Evolutionary conservation across 345 rosid species (phyloP), one percentile per base, ranked within the genome.

Genomic region (Boechera retrofracta): DNA sequence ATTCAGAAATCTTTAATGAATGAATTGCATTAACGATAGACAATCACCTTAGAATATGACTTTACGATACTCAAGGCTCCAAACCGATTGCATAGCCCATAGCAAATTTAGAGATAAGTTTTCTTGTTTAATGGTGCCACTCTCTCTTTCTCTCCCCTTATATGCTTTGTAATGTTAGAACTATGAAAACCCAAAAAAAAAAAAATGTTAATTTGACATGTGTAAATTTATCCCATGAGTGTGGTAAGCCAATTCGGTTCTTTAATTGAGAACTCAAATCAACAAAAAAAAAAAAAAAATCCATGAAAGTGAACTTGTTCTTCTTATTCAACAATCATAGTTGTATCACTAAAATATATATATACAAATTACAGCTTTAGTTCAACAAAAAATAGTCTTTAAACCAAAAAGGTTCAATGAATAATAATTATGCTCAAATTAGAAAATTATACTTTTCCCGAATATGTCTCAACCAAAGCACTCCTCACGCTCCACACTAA

Each of bases 331-430:
- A 70, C 42, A 56, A 69, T 56, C 74, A 42, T 28, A 71, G 6
- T 58, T 60, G 10, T 24, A 61, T 49, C 51, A 61, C 49, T 72
- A 60, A 72, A 47, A 68, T 53, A 71, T 59, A 59, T 59, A 59
- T 59, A 47, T 60, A 71, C 67, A 47, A 45, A 71, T 60, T 71
- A 71, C 47, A 59, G 13, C 13, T 44, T 45, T 13, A 45, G 35
- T 47, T 59, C 38, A 59, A 15, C 58, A 15, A 71, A 71, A 58
- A 32, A 45, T 10, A 58, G 36, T 45, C 47, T 45, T 31, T 18
- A 5, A 33, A 71, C 32, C 47, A n/a, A 10, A 47, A 45, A 44
- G 8, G 64, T 70, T 70, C 31, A 31, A 16, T 56, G 41, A 69
- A 69, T 11, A 56, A 56, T 41, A 39, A 39, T 39, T 36, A 6